Base-by-base conservation (phyloP, 805 yeast genomes). In the Suhomyces sp. region DNA sequence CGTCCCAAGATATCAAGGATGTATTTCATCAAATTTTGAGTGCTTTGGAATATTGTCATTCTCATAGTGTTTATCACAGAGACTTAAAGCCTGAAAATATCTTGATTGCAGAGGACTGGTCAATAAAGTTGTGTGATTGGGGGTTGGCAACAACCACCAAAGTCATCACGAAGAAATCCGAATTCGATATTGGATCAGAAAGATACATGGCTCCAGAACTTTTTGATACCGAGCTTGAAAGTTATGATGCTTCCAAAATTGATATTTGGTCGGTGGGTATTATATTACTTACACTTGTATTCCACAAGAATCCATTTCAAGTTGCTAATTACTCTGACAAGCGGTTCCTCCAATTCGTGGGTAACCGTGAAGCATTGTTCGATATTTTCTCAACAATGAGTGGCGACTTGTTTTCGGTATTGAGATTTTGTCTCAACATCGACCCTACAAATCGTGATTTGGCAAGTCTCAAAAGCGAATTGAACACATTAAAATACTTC, bases 121-220 rank as follows among this genome's bases (percentile, higher is more conserved):
- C 76, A 4, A 68, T 76, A 40, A 76, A 74, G 46, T 56, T 76
- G 24, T 74, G 81, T 35, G 81, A 76, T 55, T 76, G 79, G 71
- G 81, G 81, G 2, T 60, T 76, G 43, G 80, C 81, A 2, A 74
- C 81, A 4, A 74, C 75, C 19, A 56, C 61, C 20, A 64, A 65
- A 30, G 60, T 64, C 29, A 80, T 86, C 48, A 62, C 76, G 22
- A 88, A 87, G 51, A 55, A 46, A 16, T 50, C 44, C 31, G 73
- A 67, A 40, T 84, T 88, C 56, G 95, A 86, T 42, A 84, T 87
- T 39, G 96, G 96, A 16, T 78, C 87, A 36, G 95, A 87, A 60
- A 72, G 95, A 43, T 88, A 88, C 60, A 88, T 88, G 97, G 95
- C 96, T 0, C 97, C 97, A 1, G 97, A 88, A 54, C 63, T 88